phyloP scores from a whole-genome alignment of 345 rosid species.

The Lumnitzera littorea region DNA sequence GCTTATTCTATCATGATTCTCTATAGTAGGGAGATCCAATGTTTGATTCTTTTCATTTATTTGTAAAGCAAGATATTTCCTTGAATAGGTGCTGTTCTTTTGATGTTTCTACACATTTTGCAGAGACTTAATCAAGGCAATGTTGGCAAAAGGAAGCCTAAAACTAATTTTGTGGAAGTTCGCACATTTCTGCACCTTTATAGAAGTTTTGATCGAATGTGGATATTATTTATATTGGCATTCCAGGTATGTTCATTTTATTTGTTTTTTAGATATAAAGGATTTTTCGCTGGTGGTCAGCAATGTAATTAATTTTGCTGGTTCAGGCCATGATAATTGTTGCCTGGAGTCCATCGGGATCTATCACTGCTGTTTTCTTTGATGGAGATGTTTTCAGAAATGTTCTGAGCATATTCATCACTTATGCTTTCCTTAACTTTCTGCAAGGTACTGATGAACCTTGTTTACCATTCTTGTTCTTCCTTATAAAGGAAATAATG shows the following conservation, averaged over 20 bases:
- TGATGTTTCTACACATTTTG: constrained; percentile 2
- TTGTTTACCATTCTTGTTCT: too few species aligned
- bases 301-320: constrained; percentile 8
- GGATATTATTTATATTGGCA: constrained; percentile 85
- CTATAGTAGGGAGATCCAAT: too few species aligned
- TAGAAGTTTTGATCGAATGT: constrained; percentile 96
- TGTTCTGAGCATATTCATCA: constrained; percentile 79
- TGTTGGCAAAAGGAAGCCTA: constrained; percentile 60
- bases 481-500: too few species aligned
- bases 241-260: constrained; percentile 51
- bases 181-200: constrained; percentile 93
- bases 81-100: not conserved
- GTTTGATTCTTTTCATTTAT: too few species aligned
- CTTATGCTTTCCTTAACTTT: constrained; percentile 79
- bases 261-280: too few species aligned
- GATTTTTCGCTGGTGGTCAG: too few species aligned
- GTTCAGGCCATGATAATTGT: constrained; percentile 86
- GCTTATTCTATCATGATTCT: too few species aligned
- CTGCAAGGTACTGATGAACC: constrained; percentile 51
- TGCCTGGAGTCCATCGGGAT: constrained; percentile 75
- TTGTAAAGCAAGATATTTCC: not conserved
- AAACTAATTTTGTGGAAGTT: constrained; percentile 96
- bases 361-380: constrained; percentile 49
- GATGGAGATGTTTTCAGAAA: constrained; percentile 46
- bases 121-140: constrained; percentile 50